Evolutionary conservation across 768 basidiomycete species (phyloP).

Genomic region (Leucogyrophana mollusca): DNA sequence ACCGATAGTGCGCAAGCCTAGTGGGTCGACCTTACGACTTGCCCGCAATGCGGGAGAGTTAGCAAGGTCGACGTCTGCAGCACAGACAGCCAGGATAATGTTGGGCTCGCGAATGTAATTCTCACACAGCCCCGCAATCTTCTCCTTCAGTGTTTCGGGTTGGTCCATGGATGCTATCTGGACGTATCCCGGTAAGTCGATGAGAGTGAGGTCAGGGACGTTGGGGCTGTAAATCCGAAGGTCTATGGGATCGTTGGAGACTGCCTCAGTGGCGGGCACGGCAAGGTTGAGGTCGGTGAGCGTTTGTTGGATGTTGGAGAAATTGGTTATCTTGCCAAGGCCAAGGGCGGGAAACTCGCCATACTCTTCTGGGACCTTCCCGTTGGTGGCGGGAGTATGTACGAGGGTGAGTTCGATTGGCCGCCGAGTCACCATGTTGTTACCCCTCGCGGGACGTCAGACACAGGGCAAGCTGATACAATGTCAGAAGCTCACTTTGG

Average conservation of each 20-base stretch:
- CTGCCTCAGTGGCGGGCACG: conserved; percentile 85
- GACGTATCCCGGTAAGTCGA: conserved; percentile 96
- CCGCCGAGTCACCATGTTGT: conserved; percentile 98
- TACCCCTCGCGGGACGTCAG: conserved; percentile 58
- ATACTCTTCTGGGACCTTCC: conserved; percentile 67
- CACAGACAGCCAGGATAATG: conserved; percentile 97
- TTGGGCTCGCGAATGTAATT: conserved; percentile 99
- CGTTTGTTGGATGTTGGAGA: conserved; percentile 87
- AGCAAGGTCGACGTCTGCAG: conserved; percentile 97
- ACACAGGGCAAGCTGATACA: conserved; percentile 1
- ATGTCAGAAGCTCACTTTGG: conserved; percentile 78
- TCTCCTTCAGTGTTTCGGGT: conserved; percentile 90
- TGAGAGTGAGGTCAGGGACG: conserved; percentile 96
- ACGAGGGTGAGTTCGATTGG: conserved; percentile 98
- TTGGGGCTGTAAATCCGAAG: conserved; percentile 94
- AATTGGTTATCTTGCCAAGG: conserved; percentile 87
- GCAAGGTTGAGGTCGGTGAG: conserved; percentile 94
- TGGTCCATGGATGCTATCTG: conserved; percentile 95
- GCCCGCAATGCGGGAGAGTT: conserved; percentile 96
- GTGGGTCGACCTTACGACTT: conserved; percentile 89
- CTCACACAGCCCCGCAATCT: conserved; percentile 86
- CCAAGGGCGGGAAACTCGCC: conserved; percentile 93
- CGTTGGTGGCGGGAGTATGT: conserved; percentile 69
- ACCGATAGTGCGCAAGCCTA: conserved; percentile 94
- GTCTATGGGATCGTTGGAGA: conserved; percentile 95